These are phyloP conservation scores for Bisporella sp. DNA, from an alignment of 2,329 filamentous ascomycete species.

Conservation along the genomic window DNA sequence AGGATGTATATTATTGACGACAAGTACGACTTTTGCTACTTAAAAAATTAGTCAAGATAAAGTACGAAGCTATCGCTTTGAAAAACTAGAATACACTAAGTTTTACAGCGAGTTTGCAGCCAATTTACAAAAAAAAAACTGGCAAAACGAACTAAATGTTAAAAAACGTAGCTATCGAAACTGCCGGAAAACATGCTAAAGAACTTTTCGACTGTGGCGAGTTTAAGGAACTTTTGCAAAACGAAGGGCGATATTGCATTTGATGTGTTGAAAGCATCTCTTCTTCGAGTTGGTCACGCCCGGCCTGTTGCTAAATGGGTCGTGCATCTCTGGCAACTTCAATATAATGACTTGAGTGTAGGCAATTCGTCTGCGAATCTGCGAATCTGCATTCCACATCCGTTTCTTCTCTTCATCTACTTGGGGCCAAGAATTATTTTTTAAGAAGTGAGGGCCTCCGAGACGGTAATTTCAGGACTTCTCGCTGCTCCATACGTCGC, in stretches of 20 bases:
- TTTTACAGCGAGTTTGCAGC: constrained; percentile 5
- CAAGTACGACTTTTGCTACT: constrained; percentile 10
- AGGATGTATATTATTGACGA: constrained; percentile 11
- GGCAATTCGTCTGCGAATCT: too few relatives aligned
- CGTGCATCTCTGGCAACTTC: too few relatives aligned
- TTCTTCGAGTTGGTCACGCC: too few relatives aligned
- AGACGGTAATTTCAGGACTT: too few relatives aligned
- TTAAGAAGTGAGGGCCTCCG: too few relatives aligned
- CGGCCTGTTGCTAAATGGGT: too few relatives aligned
- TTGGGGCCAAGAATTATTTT: too few relatives aligned
- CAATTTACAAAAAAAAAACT: constrained; percentile 10
- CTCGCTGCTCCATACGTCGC: too few relatives aligned
- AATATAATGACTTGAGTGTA: too few relatives aligned
- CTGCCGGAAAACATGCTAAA: neutral
- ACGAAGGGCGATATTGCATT: constrained; percentile 7
- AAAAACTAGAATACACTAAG: constrained; percentile 1
- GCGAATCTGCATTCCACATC: too few relatives aligned
- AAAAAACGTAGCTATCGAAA: neutral
- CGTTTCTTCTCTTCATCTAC: too few relatives aligned
- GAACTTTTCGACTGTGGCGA: constrained; percentile 4
- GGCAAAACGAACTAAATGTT: constrained; percentile 4
- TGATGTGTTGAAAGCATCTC: constrained; percentile 2
- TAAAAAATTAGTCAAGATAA: constrained; percentile 5
- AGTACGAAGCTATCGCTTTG: neutral
- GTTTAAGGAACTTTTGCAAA: constrained; percentile 6